Percentiles rank a stretch among this genome's conserved stretches.
phyloP scores from a whole-genome alignment of 1,284 basidiomycete genomes.

The Cryptococcus sp. region DNA sequence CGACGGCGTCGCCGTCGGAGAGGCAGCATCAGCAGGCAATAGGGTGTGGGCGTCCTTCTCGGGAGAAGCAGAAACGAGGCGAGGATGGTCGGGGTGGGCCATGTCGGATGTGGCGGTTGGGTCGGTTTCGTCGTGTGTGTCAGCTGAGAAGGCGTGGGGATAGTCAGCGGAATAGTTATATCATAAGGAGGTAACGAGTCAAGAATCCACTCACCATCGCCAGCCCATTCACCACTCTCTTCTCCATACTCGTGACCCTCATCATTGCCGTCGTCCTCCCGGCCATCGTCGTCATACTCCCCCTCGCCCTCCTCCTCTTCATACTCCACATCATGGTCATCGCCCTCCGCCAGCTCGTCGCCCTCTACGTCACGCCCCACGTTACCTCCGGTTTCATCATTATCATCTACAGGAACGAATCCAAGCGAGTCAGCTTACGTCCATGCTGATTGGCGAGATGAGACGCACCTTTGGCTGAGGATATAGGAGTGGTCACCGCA shows the following conservation, averaged over 20 bases:
- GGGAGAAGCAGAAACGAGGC: too few species aligned
- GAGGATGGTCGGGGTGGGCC: too few species aligned
- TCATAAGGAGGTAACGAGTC: too few species aligned
- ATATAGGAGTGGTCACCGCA: neutral
- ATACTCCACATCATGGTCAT: neutral
- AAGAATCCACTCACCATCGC: neutral
- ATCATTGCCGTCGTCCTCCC: constrained; percentile 5
- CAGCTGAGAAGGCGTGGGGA: too few species aligned
- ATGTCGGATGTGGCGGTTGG: too few species aligned
- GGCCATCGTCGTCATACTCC: constrained; percentile 7
- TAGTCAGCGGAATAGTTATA: too few species aligned
- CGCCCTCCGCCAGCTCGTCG: neutral
- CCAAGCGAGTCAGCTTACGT: neutral
- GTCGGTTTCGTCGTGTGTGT: too few species aligned
- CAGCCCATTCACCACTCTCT: neutral
- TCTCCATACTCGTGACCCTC: constrained; percentile 2
- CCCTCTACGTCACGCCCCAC: constrained; percentile 5
- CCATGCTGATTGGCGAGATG: neutral
- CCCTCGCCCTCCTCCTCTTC: constrained; percentile 9
- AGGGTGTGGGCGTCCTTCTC: too few species aligned
- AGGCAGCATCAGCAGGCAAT: too few species aligned
- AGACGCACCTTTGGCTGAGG: neutral
- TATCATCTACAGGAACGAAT: neutral
- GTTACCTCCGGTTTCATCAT: neutral
- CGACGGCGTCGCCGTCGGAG: too few species aligned